These are phyloP conservation scores for Coemansia aciculifera DNA, from an alignment of 192 early-diverging fungal species.

Conservation along the genomic window DNA sequence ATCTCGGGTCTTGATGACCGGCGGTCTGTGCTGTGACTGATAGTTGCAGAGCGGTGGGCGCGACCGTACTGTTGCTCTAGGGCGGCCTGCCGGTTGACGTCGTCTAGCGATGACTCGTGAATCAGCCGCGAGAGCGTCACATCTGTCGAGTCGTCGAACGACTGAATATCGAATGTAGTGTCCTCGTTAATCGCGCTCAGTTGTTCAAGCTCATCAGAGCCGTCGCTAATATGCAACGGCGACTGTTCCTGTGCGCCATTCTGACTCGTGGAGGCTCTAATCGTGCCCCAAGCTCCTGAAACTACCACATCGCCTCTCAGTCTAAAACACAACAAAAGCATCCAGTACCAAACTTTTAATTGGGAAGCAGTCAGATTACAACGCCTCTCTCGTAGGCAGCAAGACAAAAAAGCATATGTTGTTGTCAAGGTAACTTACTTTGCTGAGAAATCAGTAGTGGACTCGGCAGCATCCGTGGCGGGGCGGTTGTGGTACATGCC, in stretches of 20 bases:
- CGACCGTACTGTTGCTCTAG: slow-evolving; percentile 8
- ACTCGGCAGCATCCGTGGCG: background rate
- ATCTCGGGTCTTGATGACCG: background rate
- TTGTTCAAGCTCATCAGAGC: background rate
- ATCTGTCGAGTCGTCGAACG: slow-evolving; percentile 24
- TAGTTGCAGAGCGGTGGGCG: slow-evolving; percentile 4
- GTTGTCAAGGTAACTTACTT: slow-evolving; percentile 19
- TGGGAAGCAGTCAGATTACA: background rate
- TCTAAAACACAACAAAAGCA: slow-evolving; percentile 17
- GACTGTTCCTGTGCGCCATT: background rate
- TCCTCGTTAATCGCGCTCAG: slow-evolving; percentile 15
- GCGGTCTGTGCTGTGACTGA: background rate
- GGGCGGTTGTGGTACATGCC: slow-evolving; percentile 29
- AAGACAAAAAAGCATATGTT: background rate
- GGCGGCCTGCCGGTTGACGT: background rate
- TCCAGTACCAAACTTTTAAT: background rate
- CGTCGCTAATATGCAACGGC: background rate
- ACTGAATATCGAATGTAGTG: slow-evolving; percentile 26
- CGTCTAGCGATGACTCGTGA: slow-evolving; percentile 20
- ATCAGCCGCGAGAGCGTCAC: slow-evolving; percentile 26
- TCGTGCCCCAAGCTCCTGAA: slow-evolving; percentile 32
- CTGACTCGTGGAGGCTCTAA: background rate
- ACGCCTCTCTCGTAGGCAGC: background rate
- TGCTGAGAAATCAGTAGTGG: slow-evolving; percentile 30
- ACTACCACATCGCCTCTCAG: slow-evolving; percentile 40